Evolutionary conservation across 805 yeast genomes (phyloP).

Genomic region (Tanozyma kutaoensis): DNA sequence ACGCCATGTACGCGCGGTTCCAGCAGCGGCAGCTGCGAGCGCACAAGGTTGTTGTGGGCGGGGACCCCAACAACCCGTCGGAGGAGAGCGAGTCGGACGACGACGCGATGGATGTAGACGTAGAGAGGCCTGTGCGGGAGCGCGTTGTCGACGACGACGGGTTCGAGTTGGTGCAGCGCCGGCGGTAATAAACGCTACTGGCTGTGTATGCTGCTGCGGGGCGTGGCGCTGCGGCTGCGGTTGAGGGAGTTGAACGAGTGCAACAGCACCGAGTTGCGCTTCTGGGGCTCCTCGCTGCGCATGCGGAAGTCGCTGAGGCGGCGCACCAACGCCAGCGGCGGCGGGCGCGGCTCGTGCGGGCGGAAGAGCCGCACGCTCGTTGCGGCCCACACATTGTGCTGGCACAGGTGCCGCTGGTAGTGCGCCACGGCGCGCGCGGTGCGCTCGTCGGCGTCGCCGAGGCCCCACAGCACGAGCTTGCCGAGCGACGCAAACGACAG

Average conservation of each 20-base stretch:
- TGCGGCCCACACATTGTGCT: slow-evolving; percentile 42
- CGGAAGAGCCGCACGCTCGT: slow-evolving; percentile 39
- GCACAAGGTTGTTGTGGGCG: slow-evolving; percentile 30
- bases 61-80: slow-evolving; percentile 52
- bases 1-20: slow-evolving; percentile 48
- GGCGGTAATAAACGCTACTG: too few relatives aligned
- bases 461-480: too few relatives aligned
- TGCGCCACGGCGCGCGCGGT: too few relatives aligned
- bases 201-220: not conserved
- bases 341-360: too few relatives aligned
- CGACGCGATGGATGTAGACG: slow-evolving; percentile 19
- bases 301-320: slow-evolving; percentile 32
- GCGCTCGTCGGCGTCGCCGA: too few relatives aligned
- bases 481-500: slow-evolving; percentile 22
- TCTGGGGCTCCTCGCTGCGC: slow-evolving; percentile 3
- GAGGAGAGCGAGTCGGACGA: slow-evolving; percentile 27
- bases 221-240: slow-evolving; percentile 10
- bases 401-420: too few relatives aligned
- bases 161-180: slow-evolving; percentile 76
- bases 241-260: slow-evolving; percentile 28
- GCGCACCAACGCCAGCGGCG: slow-evolving; percentile 33
- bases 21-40: slow-evolving; percentile 25
- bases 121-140: slow-evolving; percentile 13
- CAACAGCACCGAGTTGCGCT: slow-evolving; percentile 18
- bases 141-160: slow-evolving; percentile 92